Base-by-base conservation (phyloP, 2,329 filamentous ascomycete species). In the Aspergillus glaucus region DNA sequence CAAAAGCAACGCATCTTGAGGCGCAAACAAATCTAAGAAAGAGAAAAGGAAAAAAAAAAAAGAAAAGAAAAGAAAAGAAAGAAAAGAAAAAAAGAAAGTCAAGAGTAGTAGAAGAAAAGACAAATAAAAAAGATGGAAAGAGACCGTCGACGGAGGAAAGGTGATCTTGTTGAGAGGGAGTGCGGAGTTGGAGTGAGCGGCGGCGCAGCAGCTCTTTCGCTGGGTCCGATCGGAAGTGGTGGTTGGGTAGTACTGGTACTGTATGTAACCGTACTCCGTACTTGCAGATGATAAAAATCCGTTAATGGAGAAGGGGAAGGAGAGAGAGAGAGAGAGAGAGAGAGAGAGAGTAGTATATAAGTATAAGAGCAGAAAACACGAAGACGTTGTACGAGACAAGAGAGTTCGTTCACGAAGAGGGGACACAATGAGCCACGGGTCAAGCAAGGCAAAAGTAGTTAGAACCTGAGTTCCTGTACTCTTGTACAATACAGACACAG, bases 1-100 rank as follows among this genome's bases (percentile, higher is more conserved):
- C 53, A 66, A 52, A 58, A 57, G 51, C 51, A 56, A 54, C 57
- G 55, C 59, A 61, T 61, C 54, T 57, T 61, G 55, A 49, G 48
- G 42, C 51, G 43, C 17, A 19, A 28, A 44, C n/a, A 34, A 17
- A 45, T 47, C 43, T 39, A 47, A 28, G 44, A 17, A 3, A 12
- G 6, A 14, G 15, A 43, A 26, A 45, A 46, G 41, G 44, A 42
- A 47, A 53, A 52, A 28, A n/a, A 8, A 6, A 43, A 12, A 7
- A 10, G n/a, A n/a, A n/a, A 47, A 28, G 44, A 17, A 3, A 12
- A 14, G 15, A 43, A 26, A 45, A 46, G 41, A 53, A 52, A 28
- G 9, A 8, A 6, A 43, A 12, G 3, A 10, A 3, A 12, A 19
- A 42, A 24, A 21, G 9, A 17, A 26, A 10, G 14, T 22, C 45